phyloP scores from a whole-genome alignment of 352 stramenopile species.

The Pythium phragmiticola region DNA sequence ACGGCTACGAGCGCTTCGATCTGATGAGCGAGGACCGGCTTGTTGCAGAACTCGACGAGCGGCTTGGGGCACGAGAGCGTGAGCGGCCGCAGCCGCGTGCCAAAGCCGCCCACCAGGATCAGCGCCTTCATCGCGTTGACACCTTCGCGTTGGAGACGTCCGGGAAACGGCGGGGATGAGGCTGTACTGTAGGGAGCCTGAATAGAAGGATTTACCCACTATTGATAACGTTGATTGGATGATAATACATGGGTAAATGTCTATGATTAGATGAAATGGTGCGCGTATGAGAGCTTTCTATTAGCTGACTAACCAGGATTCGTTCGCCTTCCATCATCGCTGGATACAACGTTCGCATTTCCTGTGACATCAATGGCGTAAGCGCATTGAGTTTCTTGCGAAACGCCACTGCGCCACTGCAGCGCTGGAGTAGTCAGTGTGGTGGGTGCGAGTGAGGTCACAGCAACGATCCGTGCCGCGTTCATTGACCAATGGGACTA shows the following conservation, averaged over 20 bases:
- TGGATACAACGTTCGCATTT: too few relatives aligned
- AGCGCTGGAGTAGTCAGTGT: too few relatives aligned
- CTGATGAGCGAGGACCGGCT: constrained; percentile 88
- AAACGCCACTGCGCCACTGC: too few relatives aligned
- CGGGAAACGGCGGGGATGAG: not conserved
- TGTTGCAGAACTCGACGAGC: constrained; percentile 92
- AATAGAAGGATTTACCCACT: constrained; percentile 19
- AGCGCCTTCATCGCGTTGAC: constrained; percentile 78
- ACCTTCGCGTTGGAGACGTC: not conserved
- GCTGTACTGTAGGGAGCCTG: not conserved
- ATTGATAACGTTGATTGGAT: not conserved
- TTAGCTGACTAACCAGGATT: too few relatives aligned
- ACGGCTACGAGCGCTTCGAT: constrained; percentile 86
- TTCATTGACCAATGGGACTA: too few relatives aligned
- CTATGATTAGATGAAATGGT: not conserved
- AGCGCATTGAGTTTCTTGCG: too few relatives aligned
- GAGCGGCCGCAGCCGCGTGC: constrained; percentile 86
- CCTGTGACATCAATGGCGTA: too few relatives aligned
- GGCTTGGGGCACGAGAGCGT: constrained; percentile 90
- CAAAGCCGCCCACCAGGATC: constrained; percentile 90
- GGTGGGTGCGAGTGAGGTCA: too few relatives aligned
- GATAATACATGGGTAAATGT: not conserved
- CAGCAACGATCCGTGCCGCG: too few relatives aligned
- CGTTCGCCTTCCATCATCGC: too few relatives aligned
- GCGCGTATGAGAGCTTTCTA: too few relatives aligned